A percentile compares a stretch with the other conserved stretches of the same genome.
Evolutionary conservation across 2,329 filamentous ascomycete genomes (phyloP).

Genomic region (Xylariomycetidae sp.): DNA sequence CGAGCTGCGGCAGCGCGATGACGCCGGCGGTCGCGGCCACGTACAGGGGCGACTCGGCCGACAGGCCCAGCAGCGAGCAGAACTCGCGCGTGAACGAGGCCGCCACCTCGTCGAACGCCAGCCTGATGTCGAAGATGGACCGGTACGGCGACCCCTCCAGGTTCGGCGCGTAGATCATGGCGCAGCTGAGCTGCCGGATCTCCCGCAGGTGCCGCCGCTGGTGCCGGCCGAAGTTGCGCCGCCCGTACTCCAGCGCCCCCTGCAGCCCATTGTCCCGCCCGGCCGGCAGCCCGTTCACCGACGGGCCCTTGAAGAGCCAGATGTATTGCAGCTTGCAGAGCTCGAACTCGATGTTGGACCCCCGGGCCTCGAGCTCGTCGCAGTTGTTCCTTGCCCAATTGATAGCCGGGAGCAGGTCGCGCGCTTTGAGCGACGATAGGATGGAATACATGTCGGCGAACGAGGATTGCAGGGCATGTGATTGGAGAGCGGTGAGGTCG

Average conservation of each 20-base stretch:
- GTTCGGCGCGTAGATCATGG: slow-evolving; percentile 75
- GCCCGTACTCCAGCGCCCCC: slow-evolving; percentile 72
- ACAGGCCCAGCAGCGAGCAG: slow-evolving; percentile 84
- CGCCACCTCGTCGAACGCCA: slow-evolving; percentile 77
- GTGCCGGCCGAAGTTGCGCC: slow-evolving; percentile 69
- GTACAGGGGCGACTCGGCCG: slow-evolving; percentile 88
- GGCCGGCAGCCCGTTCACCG: slow-evolving; percentile 51
- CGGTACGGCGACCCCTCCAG: slow-evolving; percentile 72
- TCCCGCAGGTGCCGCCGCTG: slow-evolving; percentile 70
- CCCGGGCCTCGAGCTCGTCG: slow-evolving; percentile 67
- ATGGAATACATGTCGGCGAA: slow-evolving; percentile 92
- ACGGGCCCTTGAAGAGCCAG: slow-evolving; percentile 70
- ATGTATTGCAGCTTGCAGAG: slow-evolving; percentile 86
- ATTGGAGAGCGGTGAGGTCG: slow-evolving; percentile 55
- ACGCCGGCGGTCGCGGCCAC: slow-evolving; percentile 88
- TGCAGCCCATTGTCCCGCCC: slow-evolving; percentile 47
- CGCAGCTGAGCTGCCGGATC: slow-evolving; percentile 75
- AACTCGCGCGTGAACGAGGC: slow-evolving; percentile 91
- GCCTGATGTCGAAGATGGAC: slow-evolving; percentile 69
- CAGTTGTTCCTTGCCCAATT: slow-evolving; percentile 76
- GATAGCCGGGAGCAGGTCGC: slow-evolving; percentile 79
- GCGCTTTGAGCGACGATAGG: slow-evolving; percentile 68
- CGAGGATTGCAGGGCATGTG: slow-evolving; percentile 66
- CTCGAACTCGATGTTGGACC: slow-evolving; percentile 93
- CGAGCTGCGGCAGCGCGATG: slow-evolving; percentile 81